Evolutionary conservation across 2,329 filamentous ascomycete genomes (phyloP).

Genomic region (Drechslerella dactyloides): DNA sequence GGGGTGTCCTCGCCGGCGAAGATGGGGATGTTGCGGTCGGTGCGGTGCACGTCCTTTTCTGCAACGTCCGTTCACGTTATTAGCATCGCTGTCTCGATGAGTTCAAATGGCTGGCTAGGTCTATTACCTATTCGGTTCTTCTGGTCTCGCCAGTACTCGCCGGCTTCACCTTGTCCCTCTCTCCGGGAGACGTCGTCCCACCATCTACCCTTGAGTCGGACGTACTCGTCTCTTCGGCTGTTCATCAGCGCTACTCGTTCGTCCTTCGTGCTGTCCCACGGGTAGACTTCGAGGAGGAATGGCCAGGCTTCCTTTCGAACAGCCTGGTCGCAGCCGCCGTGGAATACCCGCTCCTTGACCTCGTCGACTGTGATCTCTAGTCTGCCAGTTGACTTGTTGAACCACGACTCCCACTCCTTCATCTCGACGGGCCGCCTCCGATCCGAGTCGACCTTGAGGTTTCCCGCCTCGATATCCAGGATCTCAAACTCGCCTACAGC

Average conservation of each 20-base stretch:
- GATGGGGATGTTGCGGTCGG: conserved; percentile 90
- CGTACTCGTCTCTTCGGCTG: conserved; percentile 88
- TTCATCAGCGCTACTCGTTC: conserved; percentile 84
- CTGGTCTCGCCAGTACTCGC: conserved; percentile 97
- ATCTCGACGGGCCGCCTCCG: conserved; percentile 78
- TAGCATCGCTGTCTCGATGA: conserved; percentile 7
- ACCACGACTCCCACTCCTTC: conserved; percentile 89
- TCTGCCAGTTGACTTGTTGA: conserved; percentile 75
- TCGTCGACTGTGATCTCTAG: conserved; percentile 84
- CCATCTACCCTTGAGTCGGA: conserved; percentile 91
- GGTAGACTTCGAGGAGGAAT: conserved; percentile 86
- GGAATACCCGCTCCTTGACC: conserved; percentile 96
- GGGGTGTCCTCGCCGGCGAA: conserved; percentile 96
- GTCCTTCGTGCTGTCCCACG: conserved; percentile 87
- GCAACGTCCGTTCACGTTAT: conserved; percentile 53
- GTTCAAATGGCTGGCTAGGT: conserved; percentile 13
- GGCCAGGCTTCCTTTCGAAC: conserved; percentile 97
- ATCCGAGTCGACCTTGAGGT: conserved; percentile 68
- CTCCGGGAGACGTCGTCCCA: conserved; percentile 82
- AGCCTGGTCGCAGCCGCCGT: conserved; percentile 88
- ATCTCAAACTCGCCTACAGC: conserved; percentile 96
- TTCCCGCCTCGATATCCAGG: conserved; percentile 76
- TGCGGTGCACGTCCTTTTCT: conserved; percentile 99
- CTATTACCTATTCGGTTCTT: conserved; percentile 85
- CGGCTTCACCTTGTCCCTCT: conserved; percentile 73